A percentile compares a stretch with the other conserved stretches of the same genome.
Conservation (phyloP, 23 red algal species). For the Gracilariopsis chorda region DNA sequence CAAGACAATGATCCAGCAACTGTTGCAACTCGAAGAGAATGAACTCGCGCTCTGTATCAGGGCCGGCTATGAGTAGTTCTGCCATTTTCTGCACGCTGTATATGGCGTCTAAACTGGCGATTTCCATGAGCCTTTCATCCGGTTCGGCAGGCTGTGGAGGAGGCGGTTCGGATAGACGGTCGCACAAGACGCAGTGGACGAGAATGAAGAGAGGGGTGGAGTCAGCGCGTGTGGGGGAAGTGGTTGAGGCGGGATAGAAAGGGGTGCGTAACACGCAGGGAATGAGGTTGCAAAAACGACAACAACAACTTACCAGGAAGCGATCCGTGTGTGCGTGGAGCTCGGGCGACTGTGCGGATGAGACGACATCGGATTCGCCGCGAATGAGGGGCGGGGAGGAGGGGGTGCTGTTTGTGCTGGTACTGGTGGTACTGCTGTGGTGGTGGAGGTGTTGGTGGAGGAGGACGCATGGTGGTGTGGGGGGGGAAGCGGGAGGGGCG, state of each 20-base stretch:
- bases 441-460: background rate
- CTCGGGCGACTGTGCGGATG: background rate
- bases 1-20: constrained; percentile 76
- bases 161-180: background rate
- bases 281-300: background rate
- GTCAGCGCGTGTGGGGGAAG: background rate
- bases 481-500: background rate
- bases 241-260: background rate
- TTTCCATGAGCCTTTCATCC: constrained; percentile 38
- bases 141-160: constrained; percentile 33
- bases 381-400: background rate
- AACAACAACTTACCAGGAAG: constrained; percentile 47
- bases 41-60: constrained; percentile 70
- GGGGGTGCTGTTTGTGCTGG: background rate
- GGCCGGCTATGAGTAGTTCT: constrained; percentile 62
- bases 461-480: background rate
- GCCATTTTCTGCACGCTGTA: constrained; percentile 88
- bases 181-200: background rate
- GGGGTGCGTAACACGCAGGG: background rate
- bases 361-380: background rate
- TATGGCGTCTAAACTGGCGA: constrained; percentile 53
- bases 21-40: constrained; percentile 87
- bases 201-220: background rate
- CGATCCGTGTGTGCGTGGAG: constrained; percentile 5
- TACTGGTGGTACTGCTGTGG: background rate